Evolutionary conservation across 1,284 basidiomycete species (phyloP).

Genomic region (Cutaneotrichosporon cyanovorans): DNA sequence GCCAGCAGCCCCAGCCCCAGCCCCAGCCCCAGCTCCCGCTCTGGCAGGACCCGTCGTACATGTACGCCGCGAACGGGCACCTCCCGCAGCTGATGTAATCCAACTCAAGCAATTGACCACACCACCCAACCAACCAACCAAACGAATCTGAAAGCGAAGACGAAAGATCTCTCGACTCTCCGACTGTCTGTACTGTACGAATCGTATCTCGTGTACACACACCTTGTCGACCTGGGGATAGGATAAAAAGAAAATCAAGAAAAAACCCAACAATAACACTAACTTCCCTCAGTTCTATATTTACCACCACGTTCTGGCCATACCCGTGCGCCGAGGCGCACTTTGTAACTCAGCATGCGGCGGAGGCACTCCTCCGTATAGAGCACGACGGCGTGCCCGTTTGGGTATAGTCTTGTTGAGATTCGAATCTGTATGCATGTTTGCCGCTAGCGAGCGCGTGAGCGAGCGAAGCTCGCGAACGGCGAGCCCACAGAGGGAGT

Average conservation of each 20-base stretch:
- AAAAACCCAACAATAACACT: neutral
- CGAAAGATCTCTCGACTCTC: neutral
- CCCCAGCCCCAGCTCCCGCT: too few species aligned
- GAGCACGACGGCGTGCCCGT: constrained; percentile 19
- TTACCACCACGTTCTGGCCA: neutral
- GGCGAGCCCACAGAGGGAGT: too few species aligned
- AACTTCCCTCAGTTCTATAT: too few species aligned
- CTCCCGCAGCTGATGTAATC: constrained; percentile 18
- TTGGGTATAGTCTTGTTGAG: constrained; percentile 20
- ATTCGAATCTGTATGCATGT: constrained; percentile 24
- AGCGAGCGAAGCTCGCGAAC: too few species aligned
- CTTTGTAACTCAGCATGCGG: constrained; percentile 22
- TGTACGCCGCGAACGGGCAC: constrained; percentile 20
- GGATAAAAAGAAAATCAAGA: neutral
- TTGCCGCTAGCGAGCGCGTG: constrained; percentile 11
- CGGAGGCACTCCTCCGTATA: constrained; percentile 13
- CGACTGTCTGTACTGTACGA: neutral
- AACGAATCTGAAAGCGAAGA: too few species aligned
- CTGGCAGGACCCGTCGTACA: constrained; percentile 21
- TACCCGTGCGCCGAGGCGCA: constrained; percentile 1
- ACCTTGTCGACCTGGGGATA: too few species aligned
- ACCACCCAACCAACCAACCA: too few species aligned
- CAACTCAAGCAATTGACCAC: too few species aligned
- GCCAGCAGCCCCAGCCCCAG: too few species aligned
- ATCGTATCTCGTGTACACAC: constrained; percentile 2